phyloP scores from a whole-genome alignment of 805 yeast genomes.

The Vanderwaltozyma verrucispora region DNA sequence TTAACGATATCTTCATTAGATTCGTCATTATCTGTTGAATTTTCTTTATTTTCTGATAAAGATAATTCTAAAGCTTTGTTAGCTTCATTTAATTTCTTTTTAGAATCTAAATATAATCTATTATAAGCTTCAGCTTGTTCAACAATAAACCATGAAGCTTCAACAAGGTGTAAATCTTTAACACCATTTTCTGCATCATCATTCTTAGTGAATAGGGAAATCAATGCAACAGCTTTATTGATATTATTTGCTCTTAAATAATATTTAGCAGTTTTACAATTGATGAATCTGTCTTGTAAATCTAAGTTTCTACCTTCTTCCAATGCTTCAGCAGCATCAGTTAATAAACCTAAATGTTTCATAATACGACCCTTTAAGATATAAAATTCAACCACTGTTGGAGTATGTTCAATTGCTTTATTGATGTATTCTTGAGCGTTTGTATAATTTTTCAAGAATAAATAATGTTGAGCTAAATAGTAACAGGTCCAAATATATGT shows the following conservation, averaged over 20 bases:
- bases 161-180: constrained; percentile 78
- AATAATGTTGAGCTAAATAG: constrained; percentile 69
- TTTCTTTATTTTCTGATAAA: too few species aligned
- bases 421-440: constrained; percentile 51
- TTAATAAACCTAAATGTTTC: constrained; percentile 56
- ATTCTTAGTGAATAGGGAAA: constrained; percentile 76
- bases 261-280: constrained; percentile 80
- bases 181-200: constrained; percentile 77
- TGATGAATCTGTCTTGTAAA: constrained; percentile 83
- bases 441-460: constrained; percentile 42
- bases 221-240: constrained; percentile 62
- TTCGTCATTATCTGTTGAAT: constrained; percentile 1
- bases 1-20: constrained; percentile 19
- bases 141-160: constrained; percentile 78
- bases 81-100: constrained; percentile 14
- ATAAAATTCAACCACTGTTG: constrained; percentile 75
- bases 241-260: constrained; percentile 63
- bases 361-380: constrained; percentile 70
- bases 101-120: constrained; percentile 40
- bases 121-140: constrained; percentile 79
- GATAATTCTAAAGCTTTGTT: constrained; percentile 7
- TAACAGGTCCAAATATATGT: constrained; percentile 54
- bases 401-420: constrained; percentile 58
- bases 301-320: constrained; percentile 66
- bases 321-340: constrained; percentile 55